Evolutionary conservation across 2,329 filamentous ascomycete genomes (phyloP).

Genomic region (Chalara sp.): DNA sequence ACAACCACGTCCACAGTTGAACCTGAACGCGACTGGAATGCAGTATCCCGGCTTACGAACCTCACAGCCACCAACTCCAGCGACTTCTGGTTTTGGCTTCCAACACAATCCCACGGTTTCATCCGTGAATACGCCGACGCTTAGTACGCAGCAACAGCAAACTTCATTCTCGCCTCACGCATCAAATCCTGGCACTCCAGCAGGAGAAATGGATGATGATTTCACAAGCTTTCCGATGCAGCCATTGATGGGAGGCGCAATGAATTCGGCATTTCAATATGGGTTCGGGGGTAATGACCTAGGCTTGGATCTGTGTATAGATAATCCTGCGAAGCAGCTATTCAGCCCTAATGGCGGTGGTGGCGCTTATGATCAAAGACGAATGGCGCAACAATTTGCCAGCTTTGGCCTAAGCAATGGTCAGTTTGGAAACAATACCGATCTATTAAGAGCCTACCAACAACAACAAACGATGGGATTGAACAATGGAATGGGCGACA

Average conservation of each 20-base stretch:
- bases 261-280: conserved; percentile 38
- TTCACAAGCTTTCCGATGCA: conserved; percentile 56
- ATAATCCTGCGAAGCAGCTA: conserved; percentile 89
- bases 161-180: conserved; percentile 43
- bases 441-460: conserved; percentile 57
- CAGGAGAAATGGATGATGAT: conserved; percentile 71
- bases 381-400: conserved; percentile 60
- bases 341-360: conserved; percentile 80
- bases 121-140: conserved; percentile 89
- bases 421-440: conserved; percentile 59
- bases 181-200: conserved; percentile 62
- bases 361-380: conserved; percentile 56
- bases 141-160: conserved; percentile 57
- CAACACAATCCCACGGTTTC: conserved; percentile 95
- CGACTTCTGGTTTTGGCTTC: conserved; percentile 68
- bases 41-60: conserved; percentile 74
- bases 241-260: conserved; percentile 50
- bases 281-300: conserved; percentile 37
- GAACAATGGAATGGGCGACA: conserved; percentile 21
- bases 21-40: conserved; percentile 64
- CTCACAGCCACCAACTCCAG: conserved; percentile 81
- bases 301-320: conserved; percentile 62
- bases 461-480: conserved; percentile 43
- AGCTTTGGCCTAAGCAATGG: conserved; percentile 66
- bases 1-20: conserved; percentile 49